Evolutionary conservation across 345 rosid species (phyloP).

Genomic region (Sonneratia caseolaris): DNA sequence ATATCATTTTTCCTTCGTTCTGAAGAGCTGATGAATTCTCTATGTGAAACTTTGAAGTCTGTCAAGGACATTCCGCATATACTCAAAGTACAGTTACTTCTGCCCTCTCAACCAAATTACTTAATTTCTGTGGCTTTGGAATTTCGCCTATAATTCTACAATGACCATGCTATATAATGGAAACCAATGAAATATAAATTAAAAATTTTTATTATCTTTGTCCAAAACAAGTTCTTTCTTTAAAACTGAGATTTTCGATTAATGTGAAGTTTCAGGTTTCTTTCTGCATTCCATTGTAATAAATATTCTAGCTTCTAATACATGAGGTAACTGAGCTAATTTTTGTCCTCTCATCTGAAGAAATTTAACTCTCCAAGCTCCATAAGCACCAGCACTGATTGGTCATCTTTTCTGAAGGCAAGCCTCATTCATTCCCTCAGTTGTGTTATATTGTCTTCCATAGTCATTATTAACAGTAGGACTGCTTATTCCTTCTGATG

Average conservation of each 20-base stretch:
- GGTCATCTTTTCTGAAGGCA: slow-evolving; percentile 91
- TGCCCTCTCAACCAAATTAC: slow-evolving; percentile 3
- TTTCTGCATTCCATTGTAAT: neutral
- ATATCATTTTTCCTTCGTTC: slow-evolving; percentile 76
- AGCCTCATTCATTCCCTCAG: slow-evolving; percentile 7
- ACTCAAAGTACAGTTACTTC: slow-evolving; percentile 47
- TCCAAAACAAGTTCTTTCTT: neutral
- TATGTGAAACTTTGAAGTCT: slow-evolving; percentile 74
- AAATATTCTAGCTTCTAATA: neutral
- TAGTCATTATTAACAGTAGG: neutral
- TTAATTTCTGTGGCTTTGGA: slow-evolving; percentile 4
- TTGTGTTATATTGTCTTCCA: slow-evolving; percentile 1
- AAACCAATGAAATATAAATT: neutral
- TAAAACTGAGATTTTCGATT: neutral
- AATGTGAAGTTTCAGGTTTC: neutral
- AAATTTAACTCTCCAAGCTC: slow-evolving; percentile 93
- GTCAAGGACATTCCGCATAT: slow-evolving; percentile 74
- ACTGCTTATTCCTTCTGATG: neutral
- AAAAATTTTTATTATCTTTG: neutral
- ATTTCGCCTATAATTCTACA: neutral
- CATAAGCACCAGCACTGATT: slow-evolving; percentile 56
- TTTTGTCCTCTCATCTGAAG: slow-evolving; percentile 29
- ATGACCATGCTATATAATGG: neutral
- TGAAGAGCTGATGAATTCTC: slow-evolving; percentile 72
- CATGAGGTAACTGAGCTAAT: neutral